A percentile compares a stretch with the other conserved stretches of the same genome.
Evolutionary conservation across 2,329 filamentous ascomycete species (phyloP).

Genomic region (Fusarium pseudonygamai): DNA sequence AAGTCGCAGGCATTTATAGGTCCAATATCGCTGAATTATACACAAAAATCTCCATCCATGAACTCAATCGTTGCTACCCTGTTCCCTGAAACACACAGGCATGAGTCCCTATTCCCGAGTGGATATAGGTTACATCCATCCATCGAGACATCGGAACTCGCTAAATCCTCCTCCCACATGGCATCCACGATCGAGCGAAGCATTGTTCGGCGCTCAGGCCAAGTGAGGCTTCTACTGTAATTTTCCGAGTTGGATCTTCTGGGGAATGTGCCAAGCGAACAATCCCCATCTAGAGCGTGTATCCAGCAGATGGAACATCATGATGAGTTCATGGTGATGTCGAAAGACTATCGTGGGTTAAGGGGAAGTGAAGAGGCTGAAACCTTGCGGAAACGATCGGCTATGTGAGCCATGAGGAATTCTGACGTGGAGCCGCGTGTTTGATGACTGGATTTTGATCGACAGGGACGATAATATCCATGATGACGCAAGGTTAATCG

Average conservation of each 20-base stretch:
- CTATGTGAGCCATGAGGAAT: background rate
- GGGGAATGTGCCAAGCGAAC: background rate
- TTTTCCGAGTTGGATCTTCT: background rate
- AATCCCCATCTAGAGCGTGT: rapidly evolving
- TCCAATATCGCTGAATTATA: background rate
- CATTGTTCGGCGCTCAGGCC: slow-evolving; percentile 5
- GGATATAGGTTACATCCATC: slow-evolving; percentile 1
- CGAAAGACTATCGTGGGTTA: too few species aligned
- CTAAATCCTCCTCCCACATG: background rate
- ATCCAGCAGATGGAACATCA: background rate
- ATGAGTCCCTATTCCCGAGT: background rate
- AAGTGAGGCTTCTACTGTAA: background rate
- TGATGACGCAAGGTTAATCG: background rate
- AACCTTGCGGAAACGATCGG: background rate
- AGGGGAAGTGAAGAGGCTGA: background rate
- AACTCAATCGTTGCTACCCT: background rate
- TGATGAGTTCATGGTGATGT: background rate
- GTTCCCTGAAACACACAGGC: background rate
- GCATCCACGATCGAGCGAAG: background rate
- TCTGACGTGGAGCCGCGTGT: background rate
- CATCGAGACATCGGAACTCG: background rate
- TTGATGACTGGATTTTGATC: background rate
- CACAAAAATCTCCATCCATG: background rate
- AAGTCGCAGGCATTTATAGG: background rate
- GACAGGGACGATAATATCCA: background rate